phyloP scores from a whole-genome alignment of 306 rosid species.

The Acacia crassicarpa region DNA sequence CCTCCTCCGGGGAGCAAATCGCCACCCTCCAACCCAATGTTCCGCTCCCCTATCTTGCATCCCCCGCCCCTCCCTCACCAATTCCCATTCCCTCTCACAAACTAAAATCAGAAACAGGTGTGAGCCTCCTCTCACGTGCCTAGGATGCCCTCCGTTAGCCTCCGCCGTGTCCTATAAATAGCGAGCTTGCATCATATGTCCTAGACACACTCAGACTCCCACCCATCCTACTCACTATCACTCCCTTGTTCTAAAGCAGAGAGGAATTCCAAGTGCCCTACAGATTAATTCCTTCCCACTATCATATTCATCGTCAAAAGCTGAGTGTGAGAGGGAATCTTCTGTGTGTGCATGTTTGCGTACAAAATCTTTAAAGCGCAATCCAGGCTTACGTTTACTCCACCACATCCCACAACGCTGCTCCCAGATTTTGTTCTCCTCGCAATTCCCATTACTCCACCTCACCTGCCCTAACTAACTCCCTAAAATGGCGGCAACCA shows the following conservation, averaged over 20 bases:
- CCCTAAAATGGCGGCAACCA: not conserved
- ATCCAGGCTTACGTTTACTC: conserved; percentile 65
- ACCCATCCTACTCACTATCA: not conserved
- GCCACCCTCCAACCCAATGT: not conserved
- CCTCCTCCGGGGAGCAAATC: not conserved
- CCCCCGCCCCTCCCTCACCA: not conserved
- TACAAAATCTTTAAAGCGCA: conserved; percentile 65
- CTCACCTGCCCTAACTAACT: no score
- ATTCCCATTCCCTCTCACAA: not conserved
- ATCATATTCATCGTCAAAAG: not conserved
- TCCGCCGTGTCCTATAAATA: conserved; percentile 49
- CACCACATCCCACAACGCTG: conserved; percentile 38
- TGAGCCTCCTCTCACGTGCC: conserved; percentile 44
- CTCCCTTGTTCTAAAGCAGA: not conserved
- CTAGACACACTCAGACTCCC: conserved; percentile 21
- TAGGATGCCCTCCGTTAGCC: not conserved
- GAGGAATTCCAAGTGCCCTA: not conserved
- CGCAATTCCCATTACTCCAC: conserved; percentile 24
- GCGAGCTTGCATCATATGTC: conserved; percentile 52
- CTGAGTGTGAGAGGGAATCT: conserved; percentile 8
- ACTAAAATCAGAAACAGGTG: not conserved
- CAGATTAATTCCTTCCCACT: not conserved
- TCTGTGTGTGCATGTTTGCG: conserved; percentile 53
- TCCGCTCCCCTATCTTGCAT: no score
- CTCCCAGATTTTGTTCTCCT: conserved; percentile 58